Evolutionary conservation across 192 early-diverging fungal genomes (phyloP).

Genomic region (Pilaira anomala): DNA sequence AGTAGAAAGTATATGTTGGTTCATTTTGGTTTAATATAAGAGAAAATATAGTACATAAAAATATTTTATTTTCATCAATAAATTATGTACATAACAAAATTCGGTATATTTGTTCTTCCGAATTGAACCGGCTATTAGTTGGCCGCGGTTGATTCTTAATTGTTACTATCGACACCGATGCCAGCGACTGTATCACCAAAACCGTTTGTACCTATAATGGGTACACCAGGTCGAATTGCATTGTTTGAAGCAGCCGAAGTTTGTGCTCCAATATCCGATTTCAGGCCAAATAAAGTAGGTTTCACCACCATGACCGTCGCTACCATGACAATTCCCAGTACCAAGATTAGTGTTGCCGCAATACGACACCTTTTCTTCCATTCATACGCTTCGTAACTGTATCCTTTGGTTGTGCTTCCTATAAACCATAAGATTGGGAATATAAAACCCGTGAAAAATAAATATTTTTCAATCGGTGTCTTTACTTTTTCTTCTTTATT

Average conservation of each 20-base stretch:
- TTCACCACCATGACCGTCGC: constrained; percentile 30
- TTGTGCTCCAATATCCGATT: constrained; percentile 17
- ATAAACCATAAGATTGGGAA: constrained; percentile 29
- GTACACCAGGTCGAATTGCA: constrained; percentile 32
- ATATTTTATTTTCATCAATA: too few relatives aligned
- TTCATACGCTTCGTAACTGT: not conserved
- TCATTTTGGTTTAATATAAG: too few relatives aligned
- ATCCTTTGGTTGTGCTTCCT: constrained; percentile 12
- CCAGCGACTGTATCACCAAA: constrained; percentile 31
- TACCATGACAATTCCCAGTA: constrained; percentile 16
- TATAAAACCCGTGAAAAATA: constrained; percentile 31
- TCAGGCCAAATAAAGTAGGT: constrained; percentile 27
- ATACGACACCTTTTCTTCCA: constrained; percentile 36
- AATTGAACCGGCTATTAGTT: not conserved
- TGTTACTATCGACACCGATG: not conserved
- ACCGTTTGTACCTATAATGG: constrained; percentile 25
- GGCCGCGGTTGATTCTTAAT: not conserved
- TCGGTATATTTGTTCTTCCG: not conserved
- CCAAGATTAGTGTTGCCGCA: constrained; percentile 26
- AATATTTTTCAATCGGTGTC: constrained; percentile 12
- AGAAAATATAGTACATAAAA: too few relatives aligned
- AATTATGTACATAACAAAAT: not conserved
- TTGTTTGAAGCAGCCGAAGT: constrained; percentile 20
- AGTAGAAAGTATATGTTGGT: too few relatives aligned
- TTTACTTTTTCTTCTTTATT: not conserved